Conservation (phyloP, 345 rosid species). For the Aquilaria sinensis region DNA sequence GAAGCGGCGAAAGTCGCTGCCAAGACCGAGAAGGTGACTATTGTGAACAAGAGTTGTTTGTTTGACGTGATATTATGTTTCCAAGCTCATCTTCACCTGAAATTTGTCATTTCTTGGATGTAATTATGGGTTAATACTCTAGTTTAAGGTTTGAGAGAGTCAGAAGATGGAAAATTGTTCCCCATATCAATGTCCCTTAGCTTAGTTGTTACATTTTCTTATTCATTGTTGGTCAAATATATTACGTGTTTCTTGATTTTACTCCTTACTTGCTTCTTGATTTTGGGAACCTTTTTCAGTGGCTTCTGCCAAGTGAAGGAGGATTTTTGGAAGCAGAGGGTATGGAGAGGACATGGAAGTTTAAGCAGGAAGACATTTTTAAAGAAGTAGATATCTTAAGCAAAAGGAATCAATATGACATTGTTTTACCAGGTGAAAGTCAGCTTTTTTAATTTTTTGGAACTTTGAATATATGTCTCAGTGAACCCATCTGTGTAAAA, state of each 20-base stretch:
- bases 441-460: not conserved
- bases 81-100: too few species aligned
- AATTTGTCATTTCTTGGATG: too few species aligned
- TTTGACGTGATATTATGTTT: too few species aligned
- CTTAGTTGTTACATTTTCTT: conserved; percentile 4
- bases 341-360: conserved; percentile 75
- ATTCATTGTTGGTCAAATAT: not conserved
- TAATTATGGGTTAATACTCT: too few species aligned
- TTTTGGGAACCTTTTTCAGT: conserved; percentile 34
- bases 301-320: conserved; percentile 82
- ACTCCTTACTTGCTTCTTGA: not conserved
- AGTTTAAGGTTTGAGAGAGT: too few species aligned
- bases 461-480: not conserved
- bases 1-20: conserved; percentile 80
- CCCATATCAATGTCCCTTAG: conserved; percentile 1
- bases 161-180: not conserved
- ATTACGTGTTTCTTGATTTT: not conserved
- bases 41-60: too few species aligned
- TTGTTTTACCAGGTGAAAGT: conserved; percentile 73
- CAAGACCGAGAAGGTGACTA: conserved; percentile 64
- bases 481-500: too few species aligned
- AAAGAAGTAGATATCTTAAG: conserved; percentile 56
- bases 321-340: conserved; percentile 88
- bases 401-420: conserved; percentile 68
- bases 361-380: conserved; percentile 62